Evolutionary conservation across 2,329 filamentous ascomycete genomes (phyloP), one percentile per base, ranked within the genome.

Genomic region (Waltergamsia citrina): DNA sequence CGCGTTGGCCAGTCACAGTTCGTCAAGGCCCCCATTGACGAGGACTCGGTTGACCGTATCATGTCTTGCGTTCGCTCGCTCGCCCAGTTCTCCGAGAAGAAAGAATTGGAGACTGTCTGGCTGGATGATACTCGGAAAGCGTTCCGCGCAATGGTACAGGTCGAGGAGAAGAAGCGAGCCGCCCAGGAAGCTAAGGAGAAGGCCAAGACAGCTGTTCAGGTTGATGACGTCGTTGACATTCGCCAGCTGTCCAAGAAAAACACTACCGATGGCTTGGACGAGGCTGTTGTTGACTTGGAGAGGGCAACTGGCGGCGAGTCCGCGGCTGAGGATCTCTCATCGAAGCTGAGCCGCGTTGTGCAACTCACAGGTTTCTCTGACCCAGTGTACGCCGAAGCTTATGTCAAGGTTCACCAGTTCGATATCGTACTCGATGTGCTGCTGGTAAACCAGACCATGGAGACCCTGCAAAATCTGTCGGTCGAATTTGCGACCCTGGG

Each of bases 1-100:
- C 87, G 92, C 32, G 92, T 95, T 40, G 92, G 92, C 26, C 92
- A 98, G 61, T 96, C 90, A n/a, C 86, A 94, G 43, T 98, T 98
- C 47, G 92, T 94, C 52, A 96, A 96, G 66, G 83, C 86, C 2
- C 85, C 87, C 3, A 96, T 98, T 43, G 92, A 98, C 42, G 92
- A 98, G 56, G 92, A 98, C 56, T 95, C 92, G 0, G 76, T 96
- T n/a, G 92, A 98, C 57, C 81, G 92, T 48, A 90, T 98, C 56
- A 96, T 98, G 92, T 87, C 86, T 25, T 96, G 90, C 53, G 85
- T 98, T 21, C 81, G 90, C 41, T 92, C 87, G 7, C 69, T 98
- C 19, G 84, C 88, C 5, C 88, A 96, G 51, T 95, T 94, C 52
- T 75, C 79, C 11, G 68, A 93, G 53, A 85, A 84, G 62, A 93